Evolutionary conservation across 495 filamentous ascomycete genomes (phyloP), one percentile per base, ranked within the genome.

Genomic region (Thozetella sp.): DNA sequence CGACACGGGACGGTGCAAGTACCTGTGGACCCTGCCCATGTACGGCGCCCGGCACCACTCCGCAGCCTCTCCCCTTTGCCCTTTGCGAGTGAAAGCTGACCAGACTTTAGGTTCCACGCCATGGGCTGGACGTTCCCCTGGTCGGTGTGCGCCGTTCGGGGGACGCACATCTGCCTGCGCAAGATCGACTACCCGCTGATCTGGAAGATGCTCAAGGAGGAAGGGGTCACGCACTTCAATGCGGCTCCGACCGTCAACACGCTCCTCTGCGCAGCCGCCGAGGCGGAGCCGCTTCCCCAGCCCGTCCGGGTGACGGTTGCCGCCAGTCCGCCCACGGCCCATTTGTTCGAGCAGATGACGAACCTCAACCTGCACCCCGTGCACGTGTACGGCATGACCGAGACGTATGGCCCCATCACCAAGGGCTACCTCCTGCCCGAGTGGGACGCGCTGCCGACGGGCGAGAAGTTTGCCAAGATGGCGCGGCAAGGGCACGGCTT

Each of bases 211-310:
- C 79, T 99, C 23, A 94, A 92, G 66, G 79, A 90, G 37, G 91
- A 97, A 67, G 76, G 82, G 13, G 88, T 98, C 57, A 98, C 93
- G 4, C 95, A 99, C 75, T 98, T 93, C 81, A 94, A 93, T 67
- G 95, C 95, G 3, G 95, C 95, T 3, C 95, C 95, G 15, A 99
- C 95, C 2, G 95, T 99, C 50, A 97, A 97, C 73, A 99, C 93
- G 0, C 76, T 98, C 1, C 85, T 99, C 9, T 97, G 95, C 72
- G 87, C 87, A 27, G 81, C 88, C 0, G 75, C 83, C 40, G 85
- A 91, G 65, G 95, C 95, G 2, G 84, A 83, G 59, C 75, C 62
- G 52, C 79, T 98, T 3, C 80, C 87, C 1, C 72, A 85, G 6
- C 87, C 87, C 2, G 93, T 98, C 43, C 83, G 87, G 1, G 95